Evolutionary conservation across 768 basidiomycete genomes (phyloP).

Genomic region (Trametes villosa): DNA sequence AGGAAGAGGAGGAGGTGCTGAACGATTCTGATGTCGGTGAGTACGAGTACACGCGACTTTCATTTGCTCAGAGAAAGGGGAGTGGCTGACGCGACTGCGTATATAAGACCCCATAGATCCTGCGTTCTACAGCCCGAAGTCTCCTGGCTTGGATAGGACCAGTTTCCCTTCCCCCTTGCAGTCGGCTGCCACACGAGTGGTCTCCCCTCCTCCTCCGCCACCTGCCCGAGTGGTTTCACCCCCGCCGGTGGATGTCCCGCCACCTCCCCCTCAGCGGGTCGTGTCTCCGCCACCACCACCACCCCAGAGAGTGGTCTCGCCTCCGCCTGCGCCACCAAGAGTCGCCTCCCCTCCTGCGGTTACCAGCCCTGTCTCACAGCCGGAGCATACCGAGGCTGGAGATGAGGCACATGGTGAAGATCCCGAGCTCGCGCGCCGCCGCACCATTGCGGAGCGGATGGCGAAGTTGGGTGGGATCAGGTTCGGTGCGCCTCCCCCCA

Average conservation of each 20-base stretch:
- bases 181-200: background rate
- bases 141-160: conserved; percentile 24
- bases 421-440: conserved; percentile 50
- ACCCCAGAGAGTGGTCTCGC: conserved; percentile 13
- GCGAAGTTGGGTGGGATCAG: conserved; percentile 87
- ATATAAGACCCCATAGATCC: conserved; percentile 71
- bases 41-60: conserved; percentile 23
- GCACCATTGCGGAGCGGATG: conserved; percentile 92
- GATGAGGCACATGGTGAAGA: conserved; percentile 47
- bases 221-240: conserved; percentile 8
- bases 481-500: conserved; percentile 70
- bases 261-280: conserved; percentile 4
- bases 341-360: conserved; percentile 5
- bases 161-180: background rate
- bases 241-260: background rate
- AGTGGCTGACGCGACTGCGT: conserved; percentile 11
- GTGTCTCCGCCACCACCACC: conserved; percentile 16
- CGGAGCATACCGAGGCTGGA: conserved; percentile 15
- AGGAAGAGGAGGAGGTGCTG: conserved; percentile 38
- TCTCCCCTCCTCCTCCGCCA: conserved; percentile 9
- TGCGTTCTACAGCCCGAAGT: conserved; percentile 56
- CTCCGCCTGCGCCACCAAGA: conserved; percentile 2
- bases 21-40: conserved; percentile 68
- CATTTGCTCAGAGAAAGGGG: background rate
- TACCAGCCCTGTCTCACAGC: background rate